Base-by-base conservation (phyloP, 2,329 filamentous ascomycete species). In the Colletotrichum sp. region DNA sequence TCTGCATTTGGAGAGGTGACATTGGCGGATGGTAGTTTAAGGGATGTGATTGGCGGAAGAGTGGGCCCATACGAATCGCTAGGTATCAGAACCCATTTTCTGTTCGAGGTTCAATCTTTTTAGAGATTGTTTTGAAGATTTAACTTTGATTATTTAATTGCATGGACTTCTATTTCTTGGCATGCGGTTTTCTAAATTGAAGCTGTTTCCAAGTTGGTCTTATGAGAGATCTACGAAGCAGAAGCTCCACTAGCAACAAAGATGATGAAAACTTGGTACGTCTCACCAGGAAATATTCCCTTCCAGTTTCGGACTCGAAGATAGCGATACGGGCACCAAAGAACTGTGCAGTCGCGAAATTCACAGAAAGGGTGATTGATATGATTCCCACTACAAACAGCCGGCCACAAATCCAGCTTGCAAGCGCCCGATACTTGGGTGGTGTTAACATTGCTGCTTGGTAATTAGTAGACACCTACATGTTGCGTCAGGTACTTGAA, bases 351-450 rank as follows among this genome's bases (percentile, higher is more conserved):
- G 94, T 95, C 8, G 93, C 94, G 79, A 95, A 96, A 86, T 95
- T 94, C 82, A 95, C 94, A n/a, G 93, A 90, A n/a, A 95, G 87
- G 0, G 94, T 95, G 79, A 96, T 96, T 78, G 93, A 95, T 83
- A 95, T 93, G 85, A 96, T 96, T 74, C 94, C 94, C 67, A 95
- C 92, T 19, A 95, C 90, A 81, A 94, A 96, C 25, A 93, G 87
- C 94, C 94, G 95, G 76, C 94, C 94, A 78, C 92, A 94, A 75
- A 94, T 91, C 91, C 93, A 95, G 34, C 92, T 92, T 15, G 93
- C 88, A 19, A 94, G 85, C 55, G 89, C 90, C 69, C 93, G 91
- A 85, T 90, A 93, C 16, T 83, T 84, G 28, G 88, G 82, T 19
- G 92, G 89, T 0, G 93, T 89, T 15, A 96, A 89, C 91, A 95